A percentile compares a stretch with the other conserved stretches of the same genome.
These are phyloP conservation scores for Taphrina pruni DNA, from an alignment of 1,139 yeast species.

Conservation along the genomic window DNA sequence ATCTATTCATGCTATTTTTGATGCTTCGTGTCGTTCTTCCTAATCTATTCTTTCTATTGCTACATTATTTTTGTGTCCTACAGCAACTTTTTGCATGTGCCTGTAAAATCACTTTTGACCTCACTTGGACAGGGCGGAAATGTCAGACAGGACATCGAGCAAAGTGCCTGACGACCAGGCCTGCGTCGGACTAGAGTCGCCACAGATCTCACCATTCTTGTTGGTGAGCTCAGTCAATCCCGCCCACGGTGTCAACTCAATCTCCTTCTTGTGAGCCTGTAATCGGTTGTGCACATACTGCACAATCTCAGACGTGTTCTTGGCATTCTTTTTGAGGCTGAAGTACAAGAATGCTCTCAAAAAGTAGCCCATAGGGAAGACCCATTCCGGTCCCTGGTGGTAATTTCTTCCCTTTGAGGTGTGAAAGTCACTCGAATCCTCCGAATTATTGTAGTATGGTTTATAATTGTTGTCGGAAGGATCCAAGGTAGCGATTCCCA, in stretches of 20 bases:
- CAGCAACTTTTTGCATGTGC: not conserved
- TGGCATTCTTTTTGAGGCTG: constrained; percentile 54
- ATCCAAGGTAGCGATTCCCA: constrained; percentile 90
- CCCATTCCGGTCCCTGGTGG: constrained; percentile 99
- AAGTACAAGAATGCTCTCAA: constrained; percentile 72
- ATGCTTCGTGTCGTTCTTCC: not conserved
- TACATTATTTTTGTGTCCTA: not conserved
- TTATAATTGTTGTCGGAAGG: constrained; percentile 90
- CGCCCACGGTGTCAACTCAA: constrained; percentile 80
- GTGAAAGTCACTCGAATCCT: constrained; percentile 83
- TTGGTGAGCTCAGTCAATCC: constrained; percentile 93
- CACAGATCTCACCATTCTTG: constrained; percentile 78
- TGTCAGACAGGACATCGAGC: constrained; percentile 76
- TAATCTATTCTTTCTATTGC: not conserved
- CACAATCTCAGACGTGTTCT: constrained; percentile 51
- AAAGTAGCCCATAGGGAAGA: constrained; percentile 88
- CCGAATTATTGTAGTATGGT: constrained; percentile 82
- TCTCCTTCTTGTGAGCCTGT: constrained; percentile 70
- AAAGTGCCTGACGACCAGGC: constrained; percentile 94
- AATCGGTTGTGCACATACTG: constrained; percentile 62
- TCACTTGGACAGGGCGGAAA: constrained; percentile 18
- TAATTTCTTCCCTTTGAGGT: constrained; percentile 95
- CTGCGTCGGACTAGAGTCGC: constrained; percentile 91
- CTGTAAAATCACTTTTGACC: no score
- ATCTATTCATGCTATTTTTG: no score